Conservation (phyloP, 352 stramenopile genomes). For the Phytopythium ostracodes region DNA sequence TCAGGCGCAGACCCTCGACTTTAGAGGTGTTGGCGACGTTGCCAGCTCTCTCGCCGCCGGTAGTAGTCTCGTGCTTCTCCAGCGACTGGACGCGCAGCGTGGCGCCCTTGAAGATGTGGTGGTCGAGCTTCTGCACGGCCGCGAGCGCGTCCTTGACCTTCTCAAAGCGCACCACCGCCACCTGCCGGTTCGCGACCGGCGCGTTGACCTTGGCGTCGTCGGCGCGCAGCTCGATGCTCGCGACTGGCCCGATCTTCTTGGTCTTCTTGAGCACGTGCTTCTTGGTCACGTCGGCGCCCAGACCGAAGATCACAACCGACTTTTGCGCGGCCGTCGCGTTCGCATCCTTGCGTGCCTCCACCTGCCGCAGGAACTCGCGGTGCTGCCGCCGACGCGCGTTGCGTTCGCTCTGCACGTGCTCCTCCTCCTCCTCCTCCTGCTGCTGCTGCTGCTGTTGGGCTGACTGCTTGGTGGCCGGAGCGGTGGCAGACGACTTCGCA, state of each 20-base stretch:
- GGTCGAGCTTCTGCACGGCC: constrained; percentile 71
- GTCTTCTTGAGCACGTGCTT: constrained; percentile 81
- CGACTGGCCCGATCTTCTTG: constrained; percentile 62
- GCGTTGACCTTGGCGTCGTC: constrained; percentile 26
- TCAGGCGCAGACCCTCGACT: constrained; percentile 63
- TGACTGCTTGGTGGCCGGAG: constrained; percentile 7
- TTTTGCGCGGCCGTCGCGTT: constrained; percentile 50
- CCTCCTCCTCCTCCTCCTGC: constrained; percentile 13
- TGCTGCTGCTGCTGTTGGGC: constrained; percentile 6
- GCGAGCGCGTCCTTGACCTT: constrained; percentile 41
- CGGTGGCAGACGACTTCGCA: constrained; percentile 4
- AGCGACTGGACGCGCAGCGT: constrained; percentile 52
- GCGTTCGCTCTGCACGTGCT: constrained; percentile 67
- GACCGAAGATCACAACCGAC: constrained; percentile 69
- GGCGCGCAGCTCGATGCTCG: constrained; percentile 56
- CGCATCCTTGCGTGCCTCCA: constrained; percentile 59
- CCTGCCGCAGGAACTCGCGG: constrained; percentile 69
- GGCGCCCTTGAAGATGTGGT: constrained; percentile 80
- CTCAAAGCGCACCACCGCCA: constrained; percentile 64
- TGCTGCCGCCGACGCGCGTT: constrained; percentile 75
- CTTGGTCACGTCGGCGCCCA: constrained; percentile 62
- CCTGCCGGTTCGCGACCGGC: constrained; percentile 37
- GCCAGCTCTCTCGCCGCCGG: constrained; percentile 13
- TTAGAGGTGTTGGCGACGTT: constrained; percentile 27
- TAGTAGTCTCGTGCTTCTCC: constrained; percentile 20